These are phyloP conservation scores for Emericellopsis cladophorae DNA, from an alignment of 2,329 filamentous ascomycete species.

Conservation along the genomic window DNA sequence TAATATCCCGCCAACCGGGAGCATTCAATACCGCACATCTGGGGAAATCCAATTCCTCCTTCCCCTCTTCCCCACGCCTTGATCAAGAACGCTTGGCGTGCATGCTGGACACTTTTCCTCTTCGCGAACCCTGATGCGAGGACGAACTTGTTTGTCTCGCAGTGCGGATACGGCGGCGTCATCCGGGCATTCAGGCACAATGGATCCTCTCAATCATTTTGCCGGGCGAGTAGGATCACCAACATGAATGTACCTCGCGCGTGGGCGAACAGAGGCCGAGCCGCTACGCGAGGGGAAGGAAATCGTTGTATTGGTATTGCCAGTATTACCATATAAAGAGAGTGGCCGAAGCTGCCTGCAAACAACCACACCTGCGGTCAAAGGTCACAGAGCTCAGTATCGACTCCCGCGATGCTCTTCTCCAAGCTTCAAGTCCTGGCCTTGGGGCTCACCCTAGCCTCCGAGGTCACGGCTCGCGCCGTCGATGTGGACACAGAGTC, in stretches of 20 bases:
- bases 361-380: not conserved
- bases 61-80: not conserved
- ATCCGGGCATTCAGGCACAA: not conserved
- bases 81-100: not conserved
- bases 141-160: not conserved
- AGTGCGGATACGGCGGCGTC: not conserved
- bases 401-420: slow-evolving; percentile 2
- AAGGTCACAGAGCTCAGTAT: not conserved
- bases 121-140: not conserved
- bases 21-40: not conserved
- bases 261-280: not conserved
- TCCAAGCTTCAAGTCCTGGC: slow-evolving; percentile 4
- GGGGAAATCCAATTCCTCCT: not conserved
- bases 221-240: not conserved
- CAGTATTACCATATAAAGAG: not conserved
- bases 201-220: not conserved
- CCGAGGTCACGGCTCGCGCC: not conserved
- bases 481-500: not conserved
- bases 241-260: not conserved
- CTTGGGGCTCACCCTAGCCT: slow-evolving; percentile 2
- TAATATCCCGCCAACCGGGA: not conserved
- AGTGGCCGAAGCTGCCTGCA: not conserved
- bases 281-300: not conserved
- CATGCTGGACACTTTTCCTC: not conserved
- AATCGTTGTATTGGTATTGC: not conserved